Evolutionary conservation across 495 filamentous ascomycete species (phyloP), one percentile per base, ranked within the genome.

Genomic region (Talaromyces nanjingensis): DNA sequence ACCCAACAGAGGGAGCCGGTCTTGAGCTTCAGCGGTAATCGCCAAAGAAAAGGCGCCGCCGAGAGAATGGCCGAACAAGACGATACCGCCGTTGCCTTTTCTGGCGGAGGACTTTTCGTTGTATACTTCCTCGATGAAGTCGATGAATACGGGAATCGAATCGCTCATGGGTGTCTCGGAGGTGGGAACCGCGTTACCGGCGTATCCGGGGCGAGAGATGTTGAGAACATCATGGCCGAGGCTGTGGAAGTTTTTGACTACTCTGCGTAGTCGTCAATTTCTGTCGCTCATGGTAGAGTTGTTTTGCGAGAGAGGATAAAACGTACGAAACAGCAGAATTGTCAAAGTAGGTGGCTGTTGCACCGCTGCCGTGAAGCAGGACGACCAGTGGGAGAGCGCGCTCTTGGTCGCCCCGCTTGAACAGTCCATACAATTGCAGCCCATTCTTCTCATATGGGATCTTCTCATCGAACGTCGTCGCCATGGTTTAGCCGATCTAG

Each of bases 11-110:
- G 33, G 62, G 5, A 63, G 55, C 34, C 58, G 60, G 24, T 31
- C n/a, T 18, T 67, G 60, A 62, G 64, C 69, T 72, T 70, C 66
- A 65, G 52, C 55, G 52, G 57, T 47, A 60, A 72, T 70, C 62
- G 60, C 65, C 62, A 68, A 29, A 27, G 58, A 53, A 6, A 62
- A 39, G 14, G 24, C 63, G 20, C 63, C 63, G 29, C 60, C 60
- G 6, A 69, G 39, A 3, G 63, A 67, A 63, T 65, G 65, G 25
- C 60, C 65, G n/a, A 64, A 52, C 4, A 70, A 11, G 31, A 70
- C 67, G 27, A 67, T 66, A n/a, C 63, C 68, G 14, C 39, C 47
- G 20, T 62, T 53, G 14, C 18, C n/a, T 47, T 58, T 27, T 8
- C 37, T 33, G 20, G 57, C 60, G 20, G 54, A 27, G 27, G 62